Evolutionary conservation across 192 early-diverging fungal genomes (phyloP).

Genomic region (Backusella macrospora): DNA sequence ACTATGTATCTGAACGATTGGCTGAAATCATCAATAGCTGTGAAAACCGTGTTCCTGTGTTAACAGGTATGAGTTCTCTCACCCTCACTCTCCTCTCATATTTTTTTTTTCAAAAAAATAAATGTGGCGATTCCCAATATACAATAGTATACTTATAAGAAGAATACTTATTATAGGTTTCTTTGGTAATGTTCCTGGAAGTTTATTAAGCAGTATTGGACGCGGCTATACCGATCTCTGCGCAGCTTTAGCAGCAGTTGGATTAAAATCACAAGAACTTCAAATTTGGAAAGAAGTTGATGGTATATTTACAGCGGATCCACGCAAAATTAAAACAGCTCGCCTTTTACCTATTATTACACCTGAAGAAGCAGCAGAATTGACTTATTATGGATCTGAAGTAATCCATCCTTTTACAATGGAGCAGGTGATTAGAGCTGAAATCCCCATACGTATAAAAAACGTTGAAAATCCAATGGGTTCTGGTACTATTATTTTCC

Average conservation of each 20-base stretch:
- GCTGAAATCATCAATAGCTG: constrained; percentile 47
- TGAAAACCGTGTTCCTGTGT: constrained; percentile 70
- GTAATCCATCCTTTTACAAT: constrained; percentile 96
- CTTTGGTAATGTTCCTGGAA: constrained; percentile 90
- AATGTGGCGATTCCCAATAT: not conserved
- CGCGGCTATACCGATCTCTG: constrained; percentile 94
- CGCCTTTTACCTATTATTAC: constrained; percentile 79
- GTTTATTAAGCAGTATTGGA: constrained; percentile 82
- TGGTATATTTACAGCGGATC: constrained; percentile 94
- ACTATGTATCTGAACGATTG: constrained; percentile 71
- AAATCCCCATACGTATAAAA: constrained; percentile 93
- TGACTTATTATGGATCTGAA: constrained; percentile 87
- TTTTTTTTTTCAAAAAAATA: not conserved
- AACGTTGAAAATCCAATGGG: constrained; percentile 89
- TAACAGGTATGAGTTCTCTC: constrained; percentile 53
- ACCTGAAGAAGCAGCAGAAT: constrained; percentile 91
- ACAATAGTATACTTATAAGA: not conserved
- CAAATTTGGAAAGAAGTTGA: constrained; percentile 99
- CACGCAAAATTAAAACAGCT: constrained; percentile 84
- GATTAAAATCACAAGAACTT: constrained; percentile 74
- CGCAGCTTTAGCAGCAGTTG: constrained; percentile 87
- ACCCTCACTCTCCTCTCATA: not conserved
- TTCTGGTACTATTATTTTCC: constrained; percentile 83
- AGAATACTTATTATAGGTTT: constrained; percentile 52
- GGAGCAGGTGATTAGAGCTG: constrained; percentile 92